A percentile compares a stretch with the other conserved stretches of the same genome.
These are phyloP conservation scores for Cicer yamashitae DNA, from an alignment of 306 rosid species.

Conservation along the genomic window DNA sequence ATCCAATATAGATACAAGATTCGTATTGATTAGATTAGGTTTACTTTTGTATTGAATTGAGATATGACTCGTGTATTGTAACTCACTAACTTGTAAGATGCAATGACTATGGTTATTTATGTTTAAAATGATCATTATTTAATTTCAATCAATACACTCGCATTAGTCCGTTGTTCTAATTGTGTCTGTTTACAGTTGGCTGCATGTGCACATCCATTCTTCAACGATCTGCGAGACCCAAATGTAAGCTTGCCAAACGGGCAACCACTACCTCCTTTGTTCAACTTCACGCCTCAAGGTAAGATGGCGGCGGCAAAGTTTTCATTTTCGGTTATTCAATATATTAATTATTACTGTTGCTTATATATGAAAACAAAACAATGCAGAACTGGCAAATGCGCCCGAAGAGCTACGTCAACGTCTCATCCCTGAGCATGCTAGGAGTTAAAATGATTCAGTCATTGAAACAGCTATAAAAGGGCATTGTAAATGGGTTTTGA, in stretches of 20 bases:
- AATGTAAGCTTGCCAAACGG: slow-evolving; percentile 74
- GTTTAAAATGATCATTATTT: not conserved
- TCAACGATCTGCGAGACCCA: slow-evolving; percentile 78
- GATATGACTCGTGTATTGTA: too few relatives aligned
- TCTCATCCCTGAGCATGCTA: slow-evolving; percentile 77
- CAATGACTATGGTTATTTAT: not conserved
- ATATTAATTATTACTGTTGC: not conserved
- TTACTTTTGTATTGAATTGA: too few relatives aligned
- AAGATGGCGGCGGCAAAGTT: not conserved
- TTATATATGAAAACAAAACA: slow-evolving; percentile 24
- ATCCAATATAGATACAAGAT: too few relatives aligned
- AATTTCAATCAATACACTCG: not conserved
- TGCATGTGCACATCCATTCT: slow-evolving; percentile 92
- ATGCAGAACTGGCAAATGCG: slow-evolving; percentile 74
- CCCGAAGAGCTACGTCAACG: slow-evolving; percentile 70
- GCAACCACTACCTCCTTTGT: slow-evolving; percentile 74
- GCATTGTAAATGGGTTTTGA: slow-evolving; percentile 47
- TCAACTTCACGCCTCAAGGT: slow-evolving; percentile 88
- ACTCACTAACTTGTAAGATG: too few relatives aligned
- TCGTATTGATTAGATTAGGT: too few relatives aligned
- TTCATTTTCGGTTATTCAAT: not conserved
- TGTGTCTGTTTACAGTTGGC: slow-evolving; percentile 65
- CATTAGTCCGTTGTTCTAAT: slow-evolving; percentile 30
- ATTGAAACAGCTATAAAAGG: slow-evolving; percentile 9
- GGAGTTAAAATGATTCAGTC: slow-evolving; percentile 43